A percentile compares a stretch with the other conserved stretches of the same genome.
Evolutionary conservation across 2,329 filamentous ascomycete genomes (phyloP).

Genomic region (Myotisia sp.): DNA sequence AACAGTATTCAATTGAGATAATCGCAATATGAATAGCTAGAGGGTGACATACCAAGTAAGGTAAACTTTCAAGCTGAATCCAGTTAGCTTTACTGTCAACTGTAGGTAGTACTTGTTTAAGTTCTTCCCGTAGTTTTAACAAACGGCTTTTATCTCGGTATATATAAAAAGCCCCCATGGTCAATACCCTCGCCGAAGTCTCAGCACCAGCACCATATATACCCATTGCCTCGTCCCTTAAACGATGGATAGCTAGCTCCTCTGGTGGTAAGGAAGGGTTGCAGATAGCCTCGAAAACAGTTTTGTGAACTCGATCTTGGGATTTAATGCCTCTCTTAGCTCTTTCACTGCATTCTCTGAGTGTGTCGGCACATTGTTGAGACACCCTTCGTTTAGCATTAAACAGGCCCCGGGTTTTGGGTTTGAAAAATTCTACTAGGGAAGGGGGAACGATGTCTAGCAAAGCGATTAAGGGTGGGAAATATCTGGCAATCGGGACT

Average conservation of each 20-base stretch:
- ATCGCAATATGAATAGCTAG: too few relatives aligned
- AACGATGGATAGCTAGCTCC: not conserved
- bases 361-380: not conserved
- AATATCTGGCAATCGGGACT: not conserved
- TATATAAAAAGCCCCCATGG: conserved; percentile 1
- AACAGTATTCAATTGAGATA: too few relatives aligned
- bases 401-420: not conserved
- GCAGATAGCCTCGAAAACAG: conserved; percentile 1
- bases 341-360: not conserved
- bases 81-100: not conserved
- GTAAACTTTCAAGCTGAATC: conserved; percentile 3
- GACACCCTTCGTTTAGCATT: not conserved
- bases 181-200: conserved; percentile 1
- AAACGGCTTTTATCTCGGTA: not conserved
- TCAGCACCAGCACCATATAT: conserved; percentile 1
- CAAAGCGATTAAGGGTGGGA: not conserved
- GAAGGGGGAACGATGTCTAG: not conserved
- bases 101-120: conserved; percentile 1
- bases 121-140: conserved; percentile 1
- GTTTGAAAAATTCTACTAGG: not conserved
- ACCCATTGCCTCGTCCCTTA: not conserved
- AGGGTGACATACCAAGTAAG: conserved; percentile 1
- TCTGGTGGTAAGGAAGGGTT: not conserved
- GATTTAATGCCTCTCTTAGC: not conserved
- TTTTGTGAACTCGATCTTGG: not conserved